Conservation (phyloP, 768 basidiomycete genomes). For the Lactifluus pinguis region DNA sequence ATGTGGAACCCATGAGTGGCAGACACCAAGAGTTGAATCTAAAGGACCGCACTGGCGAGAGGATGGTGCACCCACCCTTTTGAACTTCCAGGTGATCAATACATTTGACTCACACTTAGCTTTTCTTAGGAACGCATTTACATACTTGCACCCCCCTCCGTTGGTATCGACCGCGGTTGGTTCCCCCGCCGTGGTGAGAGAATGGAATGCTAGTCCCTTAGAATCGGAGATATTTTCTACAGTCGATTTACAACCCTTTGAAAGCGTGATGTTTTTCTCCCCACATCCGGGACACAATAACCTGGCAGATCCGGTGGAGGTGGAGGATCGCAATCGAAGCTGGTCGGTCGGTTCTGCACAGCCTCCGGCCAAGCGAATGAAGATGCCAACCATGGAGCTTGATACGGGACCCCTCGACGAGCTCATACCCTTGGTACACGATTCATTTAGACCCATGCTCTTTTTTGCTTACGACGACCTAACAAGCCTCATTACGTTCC, state of each 20-base stretch:
- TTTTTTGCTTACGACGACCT: not conserved
- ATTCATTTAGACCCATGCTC: not conserved
- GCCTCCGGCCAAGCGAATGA: constrained; percentile 1
- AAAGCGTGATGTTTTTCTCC: not conserved
- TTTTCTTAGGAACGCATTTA: constrained; percentile 2
- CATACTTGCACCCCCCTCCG: constrained; percentile 2
- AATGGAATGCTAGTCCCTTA: constrained; percentile 3
- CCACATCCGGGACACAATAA: not conserved
- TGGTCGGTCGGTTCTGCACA: not conserved
- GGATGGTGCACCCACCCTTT: not conserved
- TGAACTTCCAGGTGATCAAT: not conserved
- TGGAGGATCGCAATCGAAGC: not conserved
- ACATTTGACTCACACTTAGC: not conserved
- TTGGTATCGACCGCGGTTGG: not conserved
- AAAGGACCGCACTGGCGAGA: not conserved
- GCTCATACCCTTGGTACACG: constrained; percentile 13
- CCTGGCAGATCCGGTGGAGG: not conserved
- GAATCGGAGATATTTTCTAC: constrained; percentile 1
- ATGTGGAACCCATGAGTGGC: constrained; percentile 4
- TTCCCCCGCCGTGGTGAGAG: not conserved
- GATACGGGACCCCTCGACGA: constrained; percentile 9
- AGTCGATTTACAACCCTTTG: not conserved
- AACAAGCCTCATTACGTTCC: constrained; percentile 17
- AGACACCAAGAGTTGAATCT: not conserved
- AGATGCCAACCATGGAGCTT: not conserved